A percentile compares a stretch with the other conserved stretches of the same genome.
Conservation (phyloP, 1,139 yeast species). For the Lodderomyces oxycetoniae region DNA sequence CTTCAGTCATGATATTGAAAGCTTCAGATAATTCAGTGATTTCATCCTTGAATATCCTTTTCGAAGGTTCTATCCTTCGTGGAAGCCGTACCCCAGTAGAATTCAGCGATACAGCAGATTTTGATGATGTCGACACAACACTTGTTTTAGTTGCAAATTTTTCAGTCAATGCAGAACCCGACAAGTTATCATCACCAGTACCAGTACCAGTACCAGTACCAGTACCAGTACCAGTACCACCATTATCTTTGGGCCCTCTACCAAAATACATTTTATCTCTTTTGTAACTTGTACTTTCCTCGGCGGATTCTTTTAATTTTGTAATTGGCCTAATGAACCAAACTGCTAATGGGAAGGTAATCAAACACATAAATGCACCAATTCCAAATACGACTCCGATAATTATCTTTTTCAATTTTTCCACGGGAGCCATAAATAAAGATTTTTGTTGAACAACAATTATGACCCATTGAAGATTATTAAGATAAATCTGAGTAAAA, state of each 20-base stretch:
- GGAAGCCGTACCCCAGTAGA: conserved; percentile 44
- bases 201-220: not conserved
- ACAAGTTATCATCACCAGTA: not conserved
- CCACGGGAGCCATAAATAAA: conserved; percentile 60
- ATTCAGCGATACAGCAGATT: conserved; percentile 26
- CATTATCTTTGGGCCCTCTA: not conserved
- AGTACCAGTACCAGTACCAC: too few relatives aligned
- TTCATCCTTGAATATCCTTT: conserved; percentile 73
- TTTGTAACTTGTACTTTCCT: conserved; percentile 43
- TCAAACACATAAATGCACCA: conserved; percentile 66
- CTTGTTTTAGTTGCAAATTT: conserved; percentile 16
- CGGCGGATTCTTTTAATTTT: conserved; percentile 78
- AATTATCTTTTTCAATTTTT: conserved; percentile 59
- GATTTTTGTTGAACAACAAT: conserved; percentile 61
- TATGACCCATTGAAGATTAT: conserved; percentile 67
- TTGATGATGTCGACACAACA: conserved; percentile 27
- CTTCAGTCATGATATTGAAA: conserved; percentile 87
- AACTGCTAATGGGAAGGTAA: conserved; percentile 80
- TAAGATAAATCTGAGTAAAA: conserved; percentile 51
- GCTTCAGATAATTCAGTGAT: conserved; percentile 83
- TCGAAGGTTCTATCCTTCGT: conserved; percentile 50
- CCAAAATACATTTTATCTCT: conserved; percentile 16
- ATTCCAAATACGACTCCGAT: conserved; percentile 78
- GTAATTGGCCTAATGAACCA: conserved; percentile 84
- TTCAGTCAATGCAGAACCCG: not conserved